A percentile compares a stretch with the other conserved stretches of the same genome.
These are phyloP conservation scores for Oryza longistaminata DNA, from an alignment of 176 grass and related monocot species.

Conservation along the genomic window DNA sequence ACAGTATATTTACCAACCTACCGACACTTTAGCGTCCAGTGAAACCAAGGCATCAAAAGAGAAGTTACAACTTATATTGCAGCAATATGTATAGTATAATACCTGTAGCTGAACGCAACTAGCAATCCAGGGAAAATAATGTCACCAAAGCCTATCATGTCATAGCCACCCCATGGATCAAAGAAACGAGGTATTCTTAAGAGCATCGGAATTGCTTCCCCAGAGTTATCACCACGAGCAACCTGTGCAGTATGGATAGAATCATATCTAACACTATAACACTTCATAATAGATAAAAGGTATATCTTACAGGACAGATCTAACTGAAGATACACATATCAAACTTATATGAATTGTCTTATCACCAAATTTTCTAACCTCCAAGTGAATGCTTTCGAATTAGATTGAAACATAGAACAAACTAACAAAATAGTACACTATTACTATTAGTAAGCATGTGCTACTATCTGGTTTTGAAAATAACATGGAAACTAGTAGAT, in stretches of 20 bases:
- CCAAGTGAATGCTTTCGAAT: neutral
- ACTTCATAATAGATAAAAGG: neutral
- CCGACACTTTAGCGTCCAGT: neutral
- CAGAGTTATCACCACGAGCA: conserved; percentile 77
- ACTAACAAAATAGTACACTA: neutral
- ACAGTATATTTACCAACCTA: neutral
- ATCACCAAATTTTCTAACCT: neutral
- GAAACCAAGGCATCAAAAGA: neutral
- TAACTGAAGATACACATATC: neutral
- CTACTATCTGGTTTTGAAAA: neutral
- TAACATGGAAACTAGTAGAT: neutral
- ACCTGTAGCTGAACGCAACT: conserved; percentile 95
- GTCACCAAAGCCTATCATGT: conserved; percentile 99
- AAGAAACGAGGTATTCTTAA: conserved; percentile 90
- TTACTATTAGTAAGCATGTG: neutral
- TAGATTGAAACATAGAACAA: neutral
- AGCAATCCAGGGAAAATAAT: conserved; percentile 97
- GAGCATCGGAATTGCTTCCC: conserved; percentile 96
- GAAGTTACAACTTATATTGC: conserved; percentile 11
- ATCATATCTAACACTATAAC: conserved; percentile 9
- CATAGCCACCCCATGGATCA: conserved; percentile 99
- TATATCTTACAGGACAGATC: neutral
- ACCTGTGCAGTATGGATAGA: conserved; percentile 54
- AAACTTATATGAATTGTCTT: neutral
- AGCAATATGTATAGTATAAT: conserved; percentile 30